These are phyloP conservation scores for Leucosporidium yakuticum DNA, from an alignment of 768 basidiomycete genomes.

Conservation along the genomic window DNA sequence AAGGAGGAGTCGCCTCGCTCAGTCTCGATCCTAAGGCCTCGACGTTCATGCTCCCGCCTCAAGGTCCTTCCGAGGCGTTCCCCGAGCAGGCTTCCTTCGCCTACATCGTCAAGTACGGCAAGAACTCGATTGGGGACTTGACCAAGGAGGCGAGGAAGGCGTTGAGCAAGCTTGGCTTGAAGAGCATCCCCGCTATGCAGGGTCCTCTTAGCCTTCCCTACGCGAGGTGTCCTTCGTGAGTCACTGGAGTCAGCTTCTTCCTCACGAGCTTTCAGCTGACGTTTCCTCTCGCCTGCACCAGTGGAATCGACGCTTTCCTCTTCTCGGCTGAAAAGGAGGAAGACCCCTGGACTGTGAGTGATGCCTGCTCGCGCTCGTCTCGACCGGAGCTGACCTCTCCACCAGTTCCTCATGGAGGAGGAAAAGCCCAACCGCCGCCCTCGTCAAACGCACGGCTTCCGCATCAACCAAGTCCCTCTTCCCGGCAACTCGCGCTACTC, in stretches of 20 bases:
- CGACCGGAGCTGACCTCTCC: too few relatives aligned
- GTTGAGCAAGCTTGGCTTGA: conserved; percentile 18
- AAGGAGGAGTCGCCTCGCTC: neutral
- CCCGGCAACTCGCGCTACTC: conserved; percentile 32
- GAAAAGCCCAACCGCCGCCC: neutral
- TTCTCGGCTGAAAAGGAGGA: conserved; percentile 7
- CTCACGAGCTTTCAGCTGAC: too few relatives aligned
- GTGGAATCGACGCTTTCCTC: conserved; percentile 27
- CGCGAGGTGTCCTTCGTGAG: conserved; percentile 29
- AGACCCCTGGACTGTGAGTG: conserved; percentile 13
- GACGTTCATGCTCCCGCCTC: neutral
- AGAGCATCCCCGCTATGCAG: conserved; percentile 24
- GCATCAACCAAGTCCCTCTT: conserved; percentile 12
- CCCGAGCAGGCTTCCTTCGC: conserved; percentile 3
- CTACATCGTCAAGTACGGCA: conserved; percentile 7
- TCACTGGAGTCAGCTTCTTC: too few relatives aligned
- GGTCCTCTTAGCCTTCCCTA: conserved; percentile 25
- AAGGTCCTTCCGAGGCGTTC: neutral
- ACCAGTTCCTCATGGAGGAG: neutral
- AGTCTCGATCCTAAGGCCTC: conserved; percentile 17
- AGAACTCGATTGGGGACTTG: conserved; percentile 17
- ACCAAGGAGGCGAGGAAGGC: conserved; percentile 11
- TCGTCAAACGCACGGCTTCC: neutral
- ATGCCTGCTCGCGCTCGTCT: too few relatives aligned
- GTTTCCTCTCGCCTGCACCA: neutral